These are phyloP conservation scores for Arabidopsis arenosa DNA, from an alignment of 345 rosid genomes.

Conservation along the genomic window DNA sequence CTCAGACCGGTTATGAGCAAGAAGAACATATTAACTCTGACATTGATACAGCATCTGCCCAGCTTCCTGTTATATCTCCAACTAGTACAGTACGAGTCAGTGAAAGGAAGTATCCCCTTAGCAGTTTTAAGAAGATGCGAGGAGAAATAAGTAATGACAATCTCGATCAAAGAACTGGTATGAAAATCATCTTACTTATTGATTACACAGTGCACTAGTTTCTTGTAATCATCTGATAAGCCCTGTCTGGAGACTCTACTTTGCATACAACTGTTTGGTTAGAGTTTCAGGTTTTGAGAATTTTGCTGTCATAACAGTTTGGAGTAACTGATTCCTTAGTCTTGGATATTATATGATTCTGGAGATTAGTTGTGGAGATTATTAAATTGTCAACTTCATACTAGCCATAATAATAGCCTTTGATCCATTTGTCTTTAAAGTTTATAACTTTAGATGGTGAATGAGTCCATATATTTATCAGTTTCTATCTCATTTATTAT, in stretches of 20 bases:
- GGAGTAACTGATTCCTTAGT: background rate
- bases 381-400: background rate
- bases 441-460: background rate
- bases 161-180: constrained; percentile 31
- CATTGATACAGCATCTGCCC: constrained; percentile 29
- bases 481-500: constrained; percentile 11
- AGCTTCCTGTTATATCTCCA: constrained; percentile 31
- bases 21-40: constrained; percentile 34
- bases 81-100: constrained; percentile 8
- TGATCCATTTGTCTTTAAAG: background rate
- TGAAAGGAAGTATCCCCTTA: constrained; percentile 34
- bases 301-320: constrained; percentile 10
- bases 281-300: constrained; percentile 6
- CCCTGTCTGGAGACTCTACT: background rate
- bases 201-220: constrained; percentile 14
- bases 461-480: background rate
- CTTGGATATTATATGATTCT: background rate
- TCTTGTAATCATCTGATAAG: background rate
- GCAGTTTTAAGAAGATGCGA: constrained; percentile 25
- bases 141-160: constrained; percentile 19
- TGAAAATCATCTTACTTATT: background rate
- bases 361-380: constrained; percentile 6
- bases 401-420: background rate
- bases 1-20: constrained; percentile 30
- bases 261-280: constrained; percentile 16